Percentiles rank a stretch among this genome's conserved stretches.
Conservation (phyloP, 129 eudicot genomes). For the Pulicaria dysenterica region DNA sequence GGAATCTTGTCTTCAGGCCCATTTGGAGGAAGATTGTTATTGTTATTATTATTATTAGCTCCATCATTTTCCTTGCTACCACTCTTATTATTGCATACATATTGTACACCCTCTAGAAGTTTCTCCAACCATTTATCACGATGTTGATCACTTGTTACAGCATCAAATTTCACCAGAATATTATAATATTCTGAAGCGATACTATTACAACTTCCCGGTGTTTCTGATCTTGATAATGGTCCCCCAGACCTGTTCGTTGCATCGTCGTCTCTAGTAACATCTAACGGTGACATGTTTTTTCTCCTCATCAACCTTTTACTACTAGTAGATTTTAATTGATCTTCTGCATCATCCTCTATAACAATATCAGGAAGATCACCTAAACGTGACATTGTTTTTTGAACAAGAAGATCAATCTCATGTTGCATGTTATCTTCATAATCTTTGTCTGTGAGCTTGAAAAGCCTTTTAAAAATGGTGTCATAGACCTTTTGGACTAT, state of each 20-base stretch:
- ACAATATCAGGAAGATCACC: slow-evolving; percentile 78
- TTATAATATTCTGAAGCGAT: slow-evolving; percentile 55
- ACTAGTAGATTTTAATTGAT: slow-evolving; percentile 36
- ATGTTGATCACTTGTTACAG: slow-evolving; percentile 61
- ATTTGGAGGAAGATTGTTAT: slow-evolving; percentile 26
- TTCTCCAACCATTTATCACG: slow-evolving; percentile 89
- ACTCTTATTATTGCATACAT: slow-evolving; percentile 46
- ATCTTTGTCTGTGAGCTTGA: slow-evolving; percentile 86
- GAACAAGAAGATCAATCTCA: slow-evolving; percentile 85
- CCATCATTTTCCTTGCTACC: slow-evolving; percentile 44
- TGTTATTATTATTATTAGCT: not conserved
- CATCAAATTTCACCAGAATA: slow-evolving; percentile 59
- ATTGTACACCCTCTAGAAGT: slow-evolving; percentile 73
- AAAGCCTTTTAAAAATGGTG: slow-evolving; percentile 64
- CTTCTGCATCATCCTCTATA: slow-evolving; percentile 57
- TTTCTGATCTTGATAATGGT: slow-evolving; percentile 61
- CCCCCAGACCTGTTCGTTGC: slow-evolving; percentile 46
- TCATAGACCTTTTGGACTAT: slow-evolving; percentile 88
- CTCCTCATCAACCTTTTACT: slow-evolving; percentile 66
- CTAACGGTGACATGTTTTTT: slow-evolving; percentile 61
- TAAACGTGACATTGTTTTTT: slow-evolving; percentile 66
- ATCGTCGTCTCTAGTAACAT: slow-evolving; percentile 84
- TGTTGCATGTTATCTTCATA: slow-evolving; percentile 84
- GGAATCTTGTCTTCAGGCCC: slow-evolving; percentile 44
- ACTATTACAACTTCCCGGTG: slow-evolving; percentile 72